These are phyloP conservation scores for Cucurbita maxima DNA, from an alignment of 306 rosid species.

Conservation along the genomic window DNA sequence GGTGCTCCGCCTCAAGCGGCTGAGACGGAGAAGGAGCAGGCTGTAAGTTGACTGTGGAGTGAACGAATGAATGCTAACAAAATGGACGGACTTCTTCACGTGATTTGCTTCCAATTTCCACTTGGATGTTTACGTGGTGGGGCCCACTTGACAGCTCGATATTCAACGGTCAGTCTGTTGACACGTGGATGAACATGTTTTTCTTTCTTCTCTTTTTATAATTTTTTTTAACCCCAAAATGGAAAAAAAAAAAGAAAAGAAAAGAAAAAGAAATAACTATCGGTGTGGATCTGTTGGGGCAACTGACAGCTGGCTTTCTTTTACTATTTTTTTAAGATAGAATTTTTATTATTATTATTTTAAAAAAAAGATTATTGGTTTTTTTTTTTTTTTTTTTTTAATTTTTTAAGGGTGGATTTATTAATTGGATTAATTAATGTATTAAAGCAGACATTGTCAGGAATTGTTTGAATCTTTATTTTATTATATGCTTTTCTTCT, in stretches of 20 bases:
- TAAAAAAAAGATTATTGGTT: not conserved
- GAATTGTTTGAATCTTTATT: constrained; percentile 12
- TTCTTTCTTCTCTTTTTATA: not conserved
- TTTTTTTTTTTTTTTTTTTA: not conserved
- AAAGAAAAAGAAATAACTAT: not conserved
- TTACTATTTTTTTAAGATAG: not conserved
- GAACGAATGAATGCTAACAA: not conserved
- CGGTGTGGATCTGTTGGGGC: not conserved
- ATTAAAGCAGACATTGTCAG: not conserved
- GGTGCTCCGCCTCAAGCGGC: not conserved
- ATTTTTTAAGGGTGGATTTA: constrained; percentile 3
- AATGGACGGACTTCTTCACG: constrained; percentile 23
- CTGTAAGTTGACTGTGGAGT: not conserved
- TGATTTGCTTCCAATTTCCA: constrained; percentile 41
- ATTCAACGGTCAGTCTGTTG: not conserved
- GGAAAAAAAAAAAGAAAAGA: not conserved
- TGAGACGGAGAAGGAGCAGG: not conserved
- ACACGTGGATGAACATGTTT: constrained; percentile 2
- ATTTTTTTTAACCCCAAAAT: not conserved
- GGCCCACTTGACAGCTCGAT: not conserved
- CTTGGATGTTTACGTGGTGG: constrained; percentile 24
- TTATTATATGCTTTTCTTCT: constrained; percentile 1
- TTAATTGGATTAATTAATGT: constrained; percentile 2
- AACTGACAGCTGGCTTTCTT: not conserved
- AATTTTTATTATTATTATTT: constrained; percentile 5